These are phyloP conservation scores for Raffaelea deltoideospora DNA, from an alignment of 2,329 filamentous ascomycete genomes.

Conservation along the genomic window DNA sequence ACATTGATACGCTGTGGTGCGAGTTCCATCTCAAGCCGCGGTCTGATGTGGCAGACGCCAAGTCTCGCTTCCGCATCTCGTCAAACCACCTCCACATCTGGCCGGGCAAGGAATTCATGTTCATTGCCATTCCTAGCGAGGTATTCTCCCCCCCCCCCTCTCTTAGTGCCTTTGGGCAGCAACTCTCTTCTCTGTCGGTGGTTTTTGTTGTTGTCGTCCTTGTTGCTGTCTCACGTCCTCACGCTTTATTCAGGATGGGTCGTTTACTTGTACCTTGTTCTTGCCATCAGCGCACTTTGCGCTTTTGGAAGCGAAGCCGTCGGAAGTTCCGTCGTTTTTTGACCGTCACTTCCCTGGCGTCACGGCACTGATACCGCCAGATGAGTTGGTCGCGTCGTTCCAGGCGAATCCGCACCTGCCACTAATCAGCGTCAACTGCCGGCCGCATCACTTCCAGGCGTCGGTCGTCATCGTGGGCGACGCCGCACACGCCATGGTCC, in stretches of 20 bases:
- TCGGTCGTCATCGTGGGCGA: slow-evolving; percentile 81
- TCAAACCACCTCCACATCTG: slow-evolving; percentile 95
- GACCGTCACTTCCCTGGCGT: slow-evolving; percentile 77
- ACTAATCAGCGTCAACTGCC: slow-evolving; percentile 84
- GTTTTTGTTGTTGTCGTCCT: background rate
- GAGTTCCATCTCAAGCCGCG: slow-evolving; percentile 69
- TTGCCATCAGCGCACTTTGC: slow-evolving; percentile 57
- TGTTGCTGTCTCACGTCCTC: slow-evolving; percentile 1
- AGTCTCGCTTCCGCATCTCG: slow-evolving; percentile 57
- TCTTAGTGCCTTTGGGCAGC: too few relatives aligned
- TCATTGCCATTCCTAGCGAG: slow-evolving; percentile 79
- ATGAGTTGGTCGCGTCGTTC: slow-evolving; percentile 61
- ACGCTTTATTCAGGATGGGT: slow-evolving; percentile 49
- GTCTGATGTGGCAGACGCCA: slow-evolving; percentile 15
- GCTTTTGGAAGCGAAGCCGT: slow-evolving; percentile 47
- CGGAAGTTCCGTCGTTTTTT: slow-evolving; percentile 57
- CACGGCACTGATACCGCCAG: slow-evolving; percentile 50
- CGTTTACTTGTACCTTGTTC: slow-evolving; percentile 92
- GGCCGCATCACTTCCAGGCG: slow-evolving; percentile 66
- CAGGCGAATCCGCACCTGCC: slow-evolving; percentile 74
- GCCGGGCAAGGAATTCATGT: slow-evolving; percentile 92
- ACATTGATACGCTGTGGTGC: slow-evolving; percentile 95
- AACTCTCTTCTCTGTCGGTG: background rate
- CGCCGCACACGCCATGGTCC: slow-evolving; percentile 93
- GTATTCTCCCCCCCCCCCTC: too few relatives aligned